Percentiles rank a stretch among this genome's conserved stretches.
Conservation (phyloP, 352 stramenopile genomes). For the Phytophthora pinifolia region DNA sequence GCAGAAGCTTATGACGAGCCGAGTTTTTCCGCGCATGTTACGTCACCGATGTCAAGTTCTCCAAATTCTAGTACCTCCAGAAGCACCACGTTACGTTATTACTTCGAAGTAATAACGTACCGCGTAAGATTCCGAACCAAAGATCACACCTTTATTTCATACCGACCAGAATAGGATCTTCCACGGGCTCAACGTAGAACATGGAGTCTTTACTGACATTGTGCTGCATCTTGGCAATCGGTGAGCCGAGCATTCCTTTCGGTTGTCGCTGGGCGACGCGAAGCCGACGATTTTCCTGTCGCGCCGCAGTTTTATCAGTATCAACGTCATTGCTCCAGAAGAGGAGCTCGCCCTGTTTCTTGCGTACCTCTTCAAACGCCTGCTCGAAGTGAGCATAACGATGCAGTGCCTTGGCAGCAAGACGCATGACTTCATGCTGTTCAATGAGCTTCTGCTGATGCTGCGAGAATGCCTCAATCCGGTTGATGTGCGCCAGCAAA, state of each 20-base stretch:
- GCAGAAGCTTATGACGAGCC: no score
- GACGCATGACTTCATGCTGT: conserved; percentile 41
- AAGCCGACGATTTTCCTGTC: conserved; percentile 40
- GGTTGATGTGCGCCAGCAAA: conserved; percentile 52
- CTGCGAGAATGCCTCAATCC: conserved; percentile 43
- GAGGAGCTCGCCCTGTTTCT: no score
- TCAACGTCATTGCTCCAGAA: no score
- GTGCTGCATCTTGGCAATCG: conserved; percentile 28
- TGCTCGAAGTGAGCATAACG: conserved; percentile 45
- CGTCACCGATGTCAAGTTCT: no score
- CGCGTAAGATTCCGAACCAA: background rate
- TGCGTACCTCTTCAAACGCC: conserved; percentile 35
- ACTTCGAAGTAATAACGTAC: no score
- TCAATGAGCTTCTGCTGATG: conserved; percentile 35
- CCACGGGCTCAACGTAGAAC: conserved; percentile 45
- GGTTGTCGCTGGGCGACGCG: conserved; percentile 35
- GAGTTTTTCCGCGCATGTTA: no score
- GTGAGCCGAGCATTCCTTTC: conserved; percentile 40
- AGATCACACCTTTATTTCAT: background rate
- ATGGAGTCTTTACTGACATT: conserved; percentile 64
- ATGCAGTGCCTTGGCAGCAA: conserved; percentile 49
- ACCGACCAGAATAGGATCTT: background rate
- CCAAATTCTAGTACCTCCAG: no score
- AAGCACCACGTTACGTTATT: no score
- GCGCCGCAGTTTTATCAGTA: background rate